Evolutionary conservation across 371 early-diverging fungal genomes (phyloP).

Genomic region (Mortierella polycephala): DNA sequence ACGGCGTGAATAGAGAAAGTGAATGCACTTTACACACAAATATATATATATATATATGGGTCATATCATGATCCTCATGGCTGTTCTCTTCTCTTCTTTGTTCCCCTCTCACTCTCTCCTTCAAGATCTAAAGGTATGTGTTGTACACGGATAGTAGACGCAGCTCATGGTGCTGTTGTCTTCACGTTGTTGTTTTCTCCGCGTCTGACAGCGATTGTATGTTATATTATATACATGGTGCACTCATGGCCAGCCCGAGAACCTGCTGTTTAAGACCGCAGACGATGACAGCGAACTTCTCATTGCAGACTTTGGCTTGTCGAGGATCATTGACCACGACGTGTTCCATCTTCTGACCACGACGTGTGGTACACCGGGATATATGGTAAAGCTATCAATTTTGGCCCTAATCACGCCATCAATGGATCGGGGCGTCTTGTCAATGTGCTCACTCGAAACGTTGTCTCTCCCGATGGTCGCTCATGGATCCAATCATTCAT

Average conservation of each 20-base stretch:
- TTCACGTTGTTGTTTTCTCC: too few relatives aligned
- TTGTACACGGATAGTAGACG: background rate
- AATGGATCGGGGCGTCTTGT: too few relatives aligned
- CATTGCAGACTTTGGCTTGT: slow-evolving; percentile 92
- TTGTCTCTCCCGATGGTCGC: too few relatives aligned
- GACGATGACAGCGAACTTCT: slow-evolving; percentile 78
- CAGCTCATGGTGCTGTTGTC: too few relatives aligned
- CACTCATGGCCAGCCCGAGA: slow-evolving; percentile 74
- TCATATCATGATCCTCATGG: background rate
- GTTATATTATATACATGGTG: background rate
- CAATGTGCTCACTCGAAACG: too few relatives aligned
- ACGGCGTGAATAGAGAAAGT: background rate
- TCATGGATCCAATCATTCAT: background rate
- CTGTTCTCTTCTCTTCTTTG: background rate
- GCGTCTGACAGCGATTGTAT: too few relatives aligned
- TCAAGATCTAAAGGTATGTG: slow-evolving; percentile 11
- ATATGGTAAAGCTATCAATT: slow-evolving; percentile 63
- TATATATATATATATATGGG: background rate
- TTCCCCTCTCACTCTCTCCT: background rate
- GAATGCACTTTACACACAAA: too few relatives aligned
- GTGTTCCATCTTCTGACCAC: slow-evolving; percentile 81
- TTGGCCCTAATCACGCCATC: too few relatives aligned
- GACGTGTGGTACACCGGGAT: slow-evolving; percentile 89
- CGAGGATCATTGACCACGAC: slow-evolving; percentile 83
- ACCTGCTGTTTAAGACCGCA: slow-evolving; percentile 81